Percentiles rank a stretch among this genome's conserved stretches.
Evolutionary conservation across 2,329 filamentous ascomycete genomes (phyloP).

Genomic region (Fusarium nisikadoi): DNA sequence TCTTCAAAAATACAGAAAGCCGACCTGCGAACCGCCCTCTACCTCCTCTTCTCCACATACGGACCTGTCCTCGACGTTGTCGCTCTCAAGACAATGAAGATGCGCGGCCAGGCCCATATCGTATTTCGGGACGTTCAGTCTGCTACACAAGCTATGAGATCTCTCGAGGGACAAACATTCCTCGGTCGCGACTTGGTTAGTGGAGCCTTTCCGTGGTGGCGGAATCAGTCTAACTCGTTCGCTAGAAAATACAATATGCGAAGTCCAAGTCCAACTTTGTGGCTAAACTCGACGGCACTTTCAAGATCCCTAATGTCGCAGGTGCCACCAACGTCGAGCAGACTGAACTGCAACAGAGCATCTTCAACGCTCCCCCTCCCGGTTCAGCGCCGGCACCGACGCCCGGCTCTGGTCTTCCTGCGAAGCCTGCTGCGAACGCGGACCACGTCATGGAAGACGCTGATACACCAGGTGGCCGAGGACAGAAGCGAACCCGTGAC

Average conservation of each 20-base stretch:
- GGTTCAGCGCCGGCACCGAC: conserved; percentile 58
- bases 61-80: conserved; percentile 93
- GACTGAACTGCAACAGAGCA: conserved; percentile 81
- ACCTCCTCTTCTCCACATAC: conserved; percentile 94
- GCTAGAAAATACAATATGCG: conserved; percentile 90
- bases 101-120: conserved; percentile 96
- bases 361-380: conserved; percentile 76
- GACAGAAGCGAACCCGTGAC: conserved; percentile 77
- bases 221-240: conserved; percentile 6
- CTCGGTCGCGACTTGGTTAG: conserved; percentile 86
- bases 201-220: conserved; percentile 26
- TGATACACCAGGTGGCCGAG: conserved; percentile 65
- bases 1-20: conserved; percentile 90
- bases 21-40: conserved; percentile 86
- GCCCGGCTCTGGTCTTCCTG: conserved; percentile 53
- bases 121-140: conserved; percentile 89
- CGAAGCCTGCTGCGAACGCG: conserved; percentile 60
- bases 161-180: conserved; percentile 85
- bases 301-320: conserved; percentile 72
- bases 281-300: conserved; percentile 91
- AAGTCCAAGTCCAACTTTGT: conserved; percentile 90
- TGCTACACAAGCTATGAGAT: conserved; percentile 93
- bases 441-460: conserved; percentile 64
- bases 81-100: conserved; percentile 86
- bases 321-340: conserved; percentile 68